Evolutionary conservation across 1,139 yeast species (phyloP).

Genomic region (Saccharomycopsis hybrid): DNA sequence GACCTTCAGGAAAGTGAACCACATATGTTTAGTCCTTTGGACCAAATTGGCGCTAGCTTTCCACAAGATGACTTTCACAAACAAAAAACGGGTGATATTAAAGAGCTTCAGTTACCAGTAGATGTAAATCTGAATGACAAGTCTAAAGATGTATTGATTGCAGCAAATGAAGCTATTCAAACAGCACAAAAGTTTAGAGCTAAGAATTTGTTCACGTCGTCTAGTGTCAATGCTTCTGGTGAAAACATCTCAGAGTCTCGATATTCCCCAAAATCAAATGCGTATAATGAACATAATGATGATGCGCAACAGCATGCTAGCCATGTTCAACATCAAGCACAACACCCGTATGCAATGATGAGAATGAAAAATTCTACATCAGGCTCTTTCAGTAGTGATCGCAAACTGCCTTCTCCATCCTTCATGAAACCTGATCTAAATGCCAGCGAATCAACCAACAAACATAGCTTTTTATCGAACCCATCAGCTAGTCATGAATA

Average conservation of each 20-base stretch:
- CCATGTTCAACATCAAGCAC: background rate
- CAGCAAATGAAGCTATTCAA: constrained; percentile 19
- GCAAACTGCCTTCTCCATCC: too few species aligned
- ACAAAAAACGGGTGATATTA: background rate
- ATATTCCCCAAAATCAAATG: background rate
- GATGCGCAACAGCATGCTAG: background rate
- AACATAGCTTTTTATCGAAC: too few species aligned
- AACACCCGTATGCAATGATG: constrained; percentile 2
- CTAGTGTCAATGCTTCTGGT: background rate
- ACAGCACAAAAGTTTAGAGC: constrained; percentile 17
- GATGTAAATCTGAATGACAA: background rate
- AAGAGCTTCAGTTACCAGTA: background rate
- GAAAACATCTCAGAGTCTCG: background rate
- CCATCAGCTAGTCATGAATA: too few species aligned
- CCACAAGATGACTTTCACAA: background rate
- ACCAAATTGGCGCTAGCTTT: constrained; percentile 1
- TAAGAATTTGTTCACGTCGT: constrained; percentile 11
- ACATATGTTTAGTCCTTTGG: constrained; percentile 5
- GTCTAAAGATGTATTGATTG: constrained; percentile 7
- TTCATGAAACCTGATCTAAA: too few species aligned
- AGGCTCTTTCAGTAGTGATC: too few species aligned
- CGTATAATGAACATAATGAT: background rate
- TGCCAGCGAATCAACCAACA: too few species aligned
- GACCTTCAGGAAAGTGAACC: too few species aligned
- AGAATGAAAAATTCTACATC: background rate